A percentile compares a stretch with the other conserved stretches of the same genome.
These are phyloP conservation scores for Phialocephala sp. DNA, from an alignment of 2,329 filamentous ascomycete genomes.

Conservation along the genomic window DNA sequence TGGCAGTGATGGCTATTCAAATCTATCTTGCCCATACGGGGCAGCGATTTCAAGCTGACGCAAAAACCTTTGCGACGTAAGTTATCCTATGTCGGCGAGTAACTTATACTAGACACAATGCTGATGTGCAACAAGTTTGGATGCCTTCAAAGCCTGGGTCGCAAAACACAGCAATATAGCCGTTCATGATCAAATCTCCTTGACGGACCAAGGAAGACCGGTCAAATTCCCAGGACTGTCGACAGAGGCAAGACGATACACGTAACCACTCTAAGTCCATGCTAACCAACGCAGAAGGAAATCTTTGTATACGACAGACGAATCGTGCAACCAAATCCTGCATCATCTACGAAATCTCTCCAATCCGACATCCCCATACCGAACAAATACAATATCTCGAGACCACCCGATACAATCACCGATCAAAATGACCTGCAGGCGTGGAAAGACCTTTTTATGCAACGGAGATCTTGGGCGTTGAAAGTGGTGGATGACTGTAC, in stretches of 20 bases:
- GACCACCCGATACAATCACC: conserved; percentile 81
- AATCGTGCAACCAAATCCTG: conserved; percentile 64
- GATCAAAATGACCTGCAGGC: conserved; percentile 80
- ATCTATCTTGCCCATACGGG: conserved; percentile 94
- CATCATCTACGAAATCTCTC: conserved; percentile 50
- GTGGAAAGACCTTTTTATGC: conserved; percentile 88
- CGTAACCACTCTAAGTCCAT: background rate
- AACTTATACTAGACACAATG: conserved; percentile 5
- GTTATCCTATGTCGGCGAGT: conserved; percentile 41
- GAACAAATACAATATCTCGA: conserved; percentile 61
- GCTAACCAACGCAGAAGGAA: conserved; percentile 66
- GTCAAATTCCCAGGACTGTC: conserved; percentile 69
- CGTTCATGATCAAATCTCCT: conserved; percentile 79
- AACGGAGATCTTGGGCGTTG: conserved; percentile 80
- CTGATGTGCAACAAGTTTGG: conserved; percentile 62
- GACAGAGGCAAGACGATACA: conserved; percentile 67
- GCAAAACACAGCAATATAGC: conserved; percentile 76
- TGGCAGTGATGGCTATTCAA: conserved; percentile 77
- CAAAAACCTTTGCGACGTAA: conserved; percentile 75
- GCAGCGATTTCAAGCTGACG: conserved; percentile 81
- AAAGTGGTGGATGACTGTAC: conserved; percentile 72
- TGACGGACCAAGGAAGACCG: conserved; percentile 75
- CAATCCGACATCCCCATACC: conserved; percentile 57
- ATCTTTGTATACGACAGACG: conserved; percentile 92
- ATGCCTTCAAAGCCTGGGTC: conserved; percentile 85